Conservation (phyloP, 78 protist species). For the Dictyostelium citrinum region DNA sequence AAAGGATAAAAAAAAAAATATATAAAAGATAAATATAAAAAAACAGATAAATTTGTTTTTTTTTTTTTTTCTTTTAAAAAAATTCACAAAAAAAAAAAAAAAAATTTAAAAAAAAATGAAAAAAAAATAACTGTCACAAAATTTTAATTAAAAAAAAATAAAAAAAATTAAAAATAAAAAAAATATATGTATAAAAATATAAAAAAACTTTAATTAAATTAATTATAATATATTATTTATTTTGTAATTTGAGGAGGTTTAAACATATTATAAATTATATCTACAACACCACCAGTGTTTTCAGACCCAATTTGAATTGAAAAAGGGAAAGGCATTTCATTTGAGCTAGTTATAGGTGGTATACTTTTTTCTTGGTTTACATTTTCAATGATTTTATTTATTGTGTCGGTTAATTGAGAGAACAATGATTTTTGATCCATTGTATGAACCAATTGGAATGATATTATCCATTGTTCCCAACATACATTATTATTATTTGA, state of each 20-base stretch:
- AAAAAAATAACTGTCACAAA: neutral
- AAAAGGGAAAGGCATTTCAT: constrained; percentile 38
- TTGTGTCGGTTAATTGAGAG: constrained; percentile 4
- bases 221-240: neutral
- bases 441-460: constrained; percentile 25
- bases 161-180: neutral
- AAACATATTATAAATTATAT: constrained; percentile 37
- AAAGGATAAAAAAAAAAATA: neutral
- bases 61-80: neutral
- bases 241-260: constrained; percentile 49
- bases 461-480: constrained; percentile 69
- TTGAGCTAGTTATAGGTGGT: constrained; percentile 29
- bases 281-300: constrained; percentile 33
- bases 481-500: constrained; percentile 25
- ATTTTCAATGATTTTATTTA: constrained; percentile 21
- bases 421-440: constrained; percentile 11
- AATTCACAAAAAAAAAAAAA: neutral
- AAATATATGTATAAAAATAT: neutral
- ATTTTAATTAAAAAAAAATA: neutral
- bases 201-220: neutral
- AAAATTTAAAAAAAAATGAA: neutral
- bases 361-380: constrained; percentile 57
- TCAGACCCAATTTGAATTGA: constrained; percentile 27
- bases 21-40: neutral
- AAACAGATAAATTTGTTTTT: neutral